Base-by-base conservation (phyloP, 2,329 filamentous ascomycete genomes). In the Periconia digitata region DNA sequence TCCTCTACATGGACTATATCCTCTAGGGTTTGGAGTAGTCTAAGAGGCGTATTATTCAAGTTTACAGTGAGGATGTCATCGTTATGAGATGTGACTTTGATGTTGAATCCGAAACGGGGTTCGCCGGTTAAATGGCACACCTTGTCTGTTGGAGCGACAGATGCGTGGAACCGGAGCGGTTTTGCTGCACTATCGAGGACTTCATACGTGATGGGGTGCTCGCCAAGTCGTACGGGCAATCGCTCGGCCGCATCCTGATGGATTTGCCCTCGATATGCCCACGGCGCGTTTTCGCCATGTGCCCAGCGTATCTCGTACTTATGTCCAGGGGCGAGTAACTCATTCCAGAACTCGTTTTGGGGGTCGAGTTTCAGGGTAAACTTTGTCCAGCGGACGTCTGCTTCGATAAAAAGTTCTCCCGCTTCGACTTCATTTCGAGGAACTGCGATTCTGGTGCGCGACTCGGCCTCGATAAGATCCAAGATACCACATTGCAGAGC, bases 91-190 rank as follows among this genome's bases (percentile, higher is more conserved):
- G 27, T 27, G 12, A 51, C 37, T n/a, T 40, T 12, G 29, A 51
- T 45, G n/a, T 46, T 51, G 45, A 51, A 51, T 3, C 49, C 45
- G 40, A 51, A 51, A 22, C 44, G 45, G 8, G 49, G 49, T 7
- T 27, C 32, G 18, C 49, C 49, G 21, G 22, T 51, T 21, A 46
- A 7, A 20, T 46, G 38, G 20, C 44, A 46, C 13, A 41, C 34
- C 8, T 41, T 41, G 15, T 5, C 43, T n/a, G 43, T 44, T 24
- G 43, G 34, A 16, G 18, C 16, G 20, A 44, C 2, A 18, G 43
- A 38, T 16, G 37, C 12, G 32, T 32, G 37, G 43, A 44, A 44
- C 3, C 12, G 21, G 4, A 22, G 32, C 13, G 43, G 43, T 18
- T 15, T 15, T 6, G 15, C 22, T 12, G 34, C 20, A 16, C 6